phyloP scores from a whole-genome alignment of 306 rosid species.

The Malus fusca region DNA sequence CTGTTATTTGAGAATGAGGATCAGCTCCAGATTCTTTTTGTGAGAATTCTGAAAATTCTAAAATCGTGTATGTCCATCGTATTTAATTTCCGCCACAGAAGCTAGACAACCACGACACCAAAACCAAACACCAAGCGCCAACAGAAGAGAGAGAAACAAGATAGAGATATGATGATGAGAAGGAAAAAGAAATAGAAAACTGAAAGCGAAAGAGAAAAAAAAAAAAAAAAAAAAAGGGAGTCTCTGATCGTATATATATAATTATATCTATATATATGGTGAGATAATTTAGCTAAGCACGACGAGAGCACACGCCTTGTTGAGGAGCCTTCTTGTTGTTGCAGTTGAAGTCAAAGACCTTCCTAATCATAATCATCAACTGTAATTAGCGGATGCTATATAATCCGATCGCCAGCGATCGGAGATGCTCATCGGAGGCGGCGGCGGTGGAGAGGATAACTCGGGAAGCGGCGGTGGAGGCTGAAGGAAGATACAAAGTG shows the following conservation, averaged over 20 bases:
- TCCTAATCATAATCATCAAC: background rate
- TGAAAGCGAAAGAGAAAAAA: background rate
- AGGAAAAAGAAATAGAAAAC: background rate
- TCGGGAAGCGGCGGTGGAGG: constrained; percentile 8
- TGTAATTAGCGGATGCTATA: constrained; percentile 24
- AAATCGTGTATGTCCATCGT: no score
- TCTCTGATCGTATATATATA: background rate
- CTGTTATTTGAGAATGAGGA: no score
- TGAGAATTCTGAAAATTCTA: rapidly evolving
- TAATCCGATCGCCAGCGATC: constrained; percentile 31
- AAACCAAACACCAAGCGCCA: background rate
- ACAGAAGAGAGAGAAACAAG: background rate
- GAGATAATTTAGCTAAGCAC: background rate
- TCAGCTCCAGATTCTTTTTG: rapidly evolving
- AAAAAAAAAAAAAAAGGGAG: background rate
- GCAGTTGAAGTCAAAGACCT: constrained; percentile 17
- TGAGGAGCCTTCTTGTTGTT: background rate
- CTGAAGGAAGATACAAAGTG: constrained; percentile 8
- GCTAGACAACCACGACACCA: background rate
- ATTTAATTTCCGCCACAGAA: background rate
- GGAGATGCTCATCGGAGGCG: constrained; percentile 36
- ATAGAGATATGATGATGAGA: background rate
- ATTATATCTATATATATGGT: no score
- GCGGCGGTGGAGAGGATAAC: background rate
- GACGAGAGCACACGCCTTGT: background rate